phyloP scores from a whole-genome alignment of 768 basidiomycete species.

The Rhodotorula kratochvilovae region DNA sequence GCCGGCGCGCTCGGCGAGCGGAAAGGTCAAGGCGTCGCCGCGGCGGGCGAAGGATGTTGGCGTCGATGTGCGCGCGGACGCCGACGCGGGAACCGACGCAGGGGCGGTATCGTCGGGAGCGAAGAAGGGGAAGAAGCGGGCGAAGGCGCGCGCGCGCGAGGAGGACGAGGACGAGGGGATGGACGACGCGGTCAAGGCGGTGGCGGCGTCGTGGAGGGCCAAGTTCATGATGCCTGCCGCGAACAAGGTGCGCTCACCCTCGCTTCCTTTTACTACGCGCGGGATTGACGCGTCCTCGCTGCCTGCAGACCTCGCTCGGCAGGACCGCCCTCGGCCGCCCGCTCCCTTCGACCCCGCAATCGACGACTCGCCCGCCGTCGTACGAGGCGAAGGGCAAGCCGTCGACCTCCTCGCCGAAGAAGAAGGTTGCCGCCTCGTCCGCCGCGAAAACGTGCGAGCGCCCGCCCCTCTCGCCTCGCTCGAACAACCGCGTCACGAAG shows the following conservation, averaged over 20 bases:
- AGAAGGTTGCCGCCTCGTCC: not conserved
- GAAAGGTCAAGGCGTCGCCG: not conserved
- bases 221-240: constrained; percentile 25
- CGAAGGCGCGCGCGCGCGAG: not conserved
- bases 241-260: not conserved
- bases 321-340: not conserved
- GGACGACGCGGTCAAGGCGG: constrained; percentile 7
- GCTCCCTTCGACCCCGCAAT: not conserved
- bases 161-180: constrained; percentile 19
- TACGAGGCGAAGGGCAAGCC: not conserved
- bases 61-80: not conserved
- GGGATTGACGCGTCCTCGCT: not conserved
- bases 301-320: constrained; percentile 9
- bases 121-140: not conserved
- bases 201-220: constrained; percentile 30
- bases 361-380: constrained; percentile 9
- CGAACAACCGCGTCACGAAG: not conserved
- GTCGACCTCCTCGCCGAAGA: not conserved
- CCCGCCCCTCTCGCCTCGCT: constrained; percentile 14
- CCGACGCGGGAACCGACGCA: no score
- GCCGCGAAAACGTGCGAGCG: not conserved
- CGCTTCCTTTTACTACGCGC: not conserved
- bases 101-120: not conserved
- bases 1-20: not conserved
- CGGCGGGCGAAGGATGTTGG: not conserved